Conservation (phyloP, 306 rosid genomes). For the Albizia julibrissin region DNA sequence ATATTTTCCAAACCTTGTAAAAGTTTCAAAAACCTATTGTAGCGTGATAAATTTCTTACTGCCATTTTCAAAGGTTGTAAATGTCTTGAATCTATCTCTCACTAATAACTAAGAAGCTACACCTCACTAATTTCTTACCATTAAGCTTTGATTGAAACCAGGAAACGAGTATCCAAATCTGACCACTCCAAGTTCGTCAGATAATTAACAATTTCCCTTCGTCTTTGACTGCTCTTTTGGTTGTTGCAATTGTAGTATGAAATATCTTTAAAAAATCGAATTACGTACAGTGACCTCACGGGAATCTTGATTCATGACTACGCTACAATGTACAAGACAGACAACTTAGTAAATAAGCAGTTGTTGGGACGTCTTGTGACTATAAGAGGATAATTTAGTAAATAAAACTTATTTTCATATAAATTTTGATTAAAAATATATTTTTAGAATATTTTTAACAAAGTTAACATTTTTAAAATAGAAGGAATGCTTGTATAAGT, state of each 20-base stretch:
- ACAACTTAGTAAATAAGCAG: slow-evolving; percentile 64
- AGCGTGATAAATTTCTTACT: background rate
- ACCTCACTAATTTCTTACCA: background rate
- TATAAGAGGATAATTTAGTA: too few relatives aligned
- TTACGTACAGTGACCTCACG: slow-evolving; percentile 60
- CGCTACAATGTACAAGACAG: slow-evolving; percentile 74
- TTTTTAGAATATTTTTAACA: too few relatives aligned
- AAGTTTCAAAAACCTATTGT: background rate
- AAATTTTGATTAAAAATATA: too few relatives aligned
- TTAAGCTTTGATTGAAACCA: slow-evolving; percentile 35
- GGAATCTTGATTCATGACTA: slow-evolving; percentile 61
- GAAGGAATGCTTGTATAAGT: too few relatives aligned
- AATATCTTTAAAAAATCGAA: background rate
- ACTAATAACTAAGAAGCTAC: background rate
- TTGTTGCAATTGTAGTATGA: slow-evolving; percentile 11
- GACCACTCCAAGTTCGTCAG: slow-evolving; percentile 64
- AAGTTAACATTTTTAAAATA: too few relatives aligned
- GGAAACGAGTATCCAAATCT: slow-evolving; percentile 55
- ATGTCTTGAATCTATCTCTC: background rate
- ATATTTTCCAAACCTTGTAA: too few relatives aligned
- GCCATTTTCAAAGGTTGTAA: too few relatives aligned
- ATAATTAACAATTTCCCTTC: background rate
- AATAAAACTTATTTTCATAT: too few relatives aligned
- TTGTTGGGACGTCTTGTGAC: slow-evolving; percentile 38
- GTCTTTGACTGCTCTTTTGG: background rate